Base-by-base conservation (phyloP, 306 rosid species). In the Prinsepia uniflora region DNA sequence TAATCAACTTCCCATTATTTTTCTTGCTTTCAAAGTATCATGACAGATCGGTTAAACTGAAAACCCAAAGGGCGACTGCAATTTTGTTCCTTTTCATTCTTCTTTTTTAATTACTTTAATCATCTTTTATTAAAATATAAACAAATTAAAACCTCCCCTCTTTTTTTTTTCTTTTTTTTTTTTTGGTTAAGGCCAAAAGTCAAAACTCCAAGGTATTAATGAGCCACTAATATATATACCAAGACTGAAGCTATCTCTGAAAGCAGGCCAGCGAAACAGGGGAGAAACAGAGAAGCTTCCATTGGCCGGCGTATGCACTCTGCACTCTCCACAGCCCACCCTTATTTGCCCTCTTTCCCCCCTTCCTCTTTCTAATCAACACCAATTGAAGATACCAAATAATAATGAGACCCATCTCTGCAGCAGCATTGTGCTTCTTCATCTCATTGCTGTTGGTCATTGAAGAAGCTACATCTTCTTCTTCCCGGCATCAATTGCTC, bases 401-500 rank as follows among this genome's bases (percentile, higher is more conserved):
- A 48, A 48, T 11, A 52, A 68, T 40, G 49, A 68, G 18, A 53
- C 49, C 60, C 34, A 39, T 50, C 2, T 5, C 40, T 20, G 10
- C 62, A n/a, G 46, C 52, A 36, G 68, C 71, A 54, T 61, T 74
- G 66, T 68, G 68, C 39, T 5, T 57, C 22, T 20, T 68, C 67
- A 73, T 85, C 50, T 43, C 80, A 7, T 54, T 58, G 36, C 15
- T 80, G 0, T 4, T 71, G 22, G 5, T 69, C 19, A 55, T 40
- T 40, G 68, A 77, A 44, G 71, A 70, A 48, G 68, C 82, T 13
- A 49, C 71, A 49, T 55, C 73, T 50, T 41, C 17, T 46, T 41
- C 15, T 36, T 30, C 3, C 62, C 63, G 39, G 53, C 70, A 83
- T 10, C 41, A 56, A 45, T 72, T 45, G 77, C 56, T 75, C 4